phyloP scores from a whole-genome alignment of 805 yeast genomes.

The Teunomyces cretensis region DNA sequence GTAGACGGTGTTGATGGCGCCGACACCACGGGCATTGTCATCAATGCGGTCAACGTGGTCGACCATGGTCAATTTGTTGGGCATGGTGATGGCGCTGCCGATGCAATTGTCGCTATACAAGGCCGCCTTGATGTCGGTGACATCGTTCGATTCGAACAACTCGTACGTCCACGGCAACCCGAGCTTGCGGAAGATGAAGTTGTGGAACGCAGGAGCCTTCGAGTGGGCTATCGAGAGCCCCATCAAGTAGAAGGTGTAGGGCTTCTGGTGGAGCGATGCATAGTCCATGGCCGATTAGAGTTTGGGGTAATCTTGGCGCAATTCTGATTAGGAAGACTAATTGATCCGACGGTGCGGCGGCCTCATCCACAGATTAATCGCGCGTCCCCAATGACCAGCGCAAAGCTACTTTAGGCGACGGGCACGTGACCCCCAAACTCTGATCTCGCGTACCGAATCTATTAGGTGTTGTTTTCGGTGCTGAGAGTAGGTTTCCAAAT shows the following conservation, averaged over 20 bases:
- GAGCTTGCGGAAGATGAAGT: constrained; percentile 20
- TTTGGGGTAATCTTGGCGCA: neutral
- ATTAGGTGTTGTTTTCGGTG: too few species aligned
- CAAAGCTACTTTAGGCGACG: neutral
- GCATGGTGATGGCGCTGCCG: constrained; percentile 34
- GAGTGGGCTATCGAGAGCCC: constrained; percentile 25
- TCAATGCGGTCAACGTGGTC: constrained; percentile 27
- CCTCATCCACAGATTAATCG: neutral
- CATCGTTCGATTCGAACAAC: constrained; percentile 21
- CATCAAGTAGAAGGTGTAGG: constrained; percentile 15
- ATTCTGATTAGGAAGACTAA: too few species aligned
- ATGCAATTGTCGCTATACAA: constrained; percentile 12
- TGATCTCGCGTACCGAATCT: too few species aligned
- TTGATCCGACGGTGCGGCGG: too few species aligned
- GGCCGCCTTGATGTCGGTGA: constrained; percentile 15
- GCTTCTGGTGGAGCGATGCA: neutral
- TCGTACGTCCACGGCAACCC: constrained; percentile 25
- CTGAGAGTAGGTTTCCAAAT: neutral
- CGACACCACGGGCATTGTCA: constrained; percentile 28
- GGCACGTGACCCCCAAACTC: too few species aligned
- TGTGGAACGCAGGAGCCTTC: constrained; percentile 26
- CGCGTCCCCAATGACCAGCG: neutral
- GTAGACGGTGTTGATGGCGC: constrained; percentile 35
- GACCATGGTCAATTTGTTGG: constrained; percentile 26
- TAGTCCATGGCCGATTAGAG: neutral